These are phyloP conservation scores for Pichia terricola DNA, from an alignment of 1,139 yeast genomes.

Conservation along the genomic window DNA sequence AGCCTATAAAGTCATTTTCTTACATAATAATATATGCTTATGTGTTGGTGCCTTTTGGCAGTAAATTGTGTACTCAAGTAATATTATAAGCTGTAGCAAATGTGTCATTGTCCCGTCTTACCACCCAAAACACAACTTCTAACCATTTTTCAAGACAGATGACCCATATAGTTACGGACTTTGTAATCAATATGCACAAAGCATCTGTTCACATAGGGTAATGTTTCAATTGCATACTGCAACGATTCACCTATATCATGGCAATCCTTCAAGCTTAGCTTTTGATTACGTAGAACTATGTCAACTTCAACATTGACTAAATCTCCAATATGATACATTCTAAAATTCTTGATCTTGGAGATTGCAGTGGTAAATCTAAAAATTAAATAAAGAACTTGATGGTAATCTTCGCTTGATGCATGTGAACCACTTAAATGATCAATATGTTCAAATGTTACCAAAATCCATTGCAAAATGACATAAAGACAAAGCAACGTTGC, in stretches of 20 bases:
- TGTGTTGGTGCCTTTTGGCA: too few species aligned
- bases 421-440: constrained; percentile 68
- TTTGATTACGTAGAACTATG: constrained; percentile 43
- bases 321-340: constrained; percentile 76
- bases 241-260: constrained; percentile 78
- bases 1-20: too few species aligned
- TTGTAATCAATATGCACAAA: constrained; percentile 73
- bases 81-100: too few species aligned
- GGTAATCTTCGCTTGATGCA: constrained; percentile 54
- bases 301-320: constrained; percentile 70
- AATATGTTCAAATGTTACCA: constrained; percentile 57
- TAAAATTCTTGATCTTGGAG: constrained; percentile 53
- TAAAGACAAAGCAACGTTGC: constrained; percentile 56
- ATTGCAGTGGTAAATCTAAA: constrained; percentile 63
- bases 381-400: constrained; percentile 58
- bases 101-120: too few species aligned
- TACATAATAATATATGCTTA: too few species aligned
- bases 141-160: too few species aligned
- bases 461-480: constrained; percentile 55
- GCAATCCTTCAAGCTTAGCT: constrained; percentile 50
- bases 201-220: constrained; percentile 72
- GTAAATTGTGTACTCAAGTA: too few species aligned
- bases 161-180: constrained; percentile 45
- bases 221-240: constrained; percentile 69
- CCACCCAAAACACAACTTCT: too few species aligned